Conservation (phyloP, 805 yeast genomes). For the Scheffersomyces lignosus region DNA sequence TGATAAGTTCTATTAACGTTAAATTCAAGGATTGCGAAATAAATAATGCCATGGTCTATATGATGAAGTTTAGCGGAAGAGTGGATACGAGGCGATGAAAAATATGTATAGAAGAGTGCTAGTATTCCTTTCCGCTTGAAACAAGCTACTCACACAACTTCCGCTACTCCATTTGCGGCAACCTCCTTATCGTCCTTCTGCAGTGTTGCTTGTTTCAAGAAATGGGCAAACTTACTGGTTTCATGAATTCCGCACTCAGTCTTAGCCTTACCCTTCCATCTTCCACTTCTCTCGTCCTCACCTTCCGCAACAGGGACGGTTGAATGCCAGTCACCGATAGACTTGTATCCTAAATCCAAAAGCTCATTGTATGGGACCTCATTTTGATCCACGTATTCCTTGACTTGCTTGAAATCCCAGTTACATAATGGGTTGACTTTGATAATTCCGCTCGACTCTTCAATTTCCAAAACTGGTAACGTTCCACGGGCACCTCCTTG, state of each 20-base stretch:
- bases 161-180: no score
- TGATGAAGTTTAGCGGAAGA: no score
- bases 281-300: slow-evolving; percentile 94
- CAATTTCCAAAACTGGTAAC: slow-evolving; percentile 75
- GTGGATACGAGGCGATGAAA: no score
- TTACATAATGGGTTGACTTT: slow-evolving; percentile 87
- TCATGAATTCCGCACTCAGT: slow-evolving; percentile 96
- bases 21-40: no score
- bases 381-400: slow-evolving; percentile 63
- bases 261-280: slow-evolving; percentile 92
- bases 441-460: slow-evolving; percentile 63
- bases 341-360: slow-evolving; percentile 82
- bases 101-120: no score
- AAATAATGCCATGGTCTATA: no score
- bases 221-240: slow-evolving; percentile 70
- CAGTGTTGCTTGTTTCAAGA: slow-evolving; percentile 32
- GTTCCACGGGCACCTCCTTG: slow-evolving; percentile 84
- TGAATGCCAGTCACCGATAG: slow-evolving; percentile 94
- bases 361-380: slow-evolving; percentile 84
- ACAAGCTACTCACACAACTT: no score
- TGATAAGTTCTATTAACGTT: no score
- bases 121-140: no score
- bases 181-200: no score
- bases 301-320: slow-evolving; percentile 87
- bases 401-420: slow-evolving; percentile 78